A percentile compares a stretch with the other conserved stretches of the same genome.
phyloP scores from a whole-genome alignment of 2,329 filamentous ascomycete species.

The Lasiodiplodia sp. region DNA sequence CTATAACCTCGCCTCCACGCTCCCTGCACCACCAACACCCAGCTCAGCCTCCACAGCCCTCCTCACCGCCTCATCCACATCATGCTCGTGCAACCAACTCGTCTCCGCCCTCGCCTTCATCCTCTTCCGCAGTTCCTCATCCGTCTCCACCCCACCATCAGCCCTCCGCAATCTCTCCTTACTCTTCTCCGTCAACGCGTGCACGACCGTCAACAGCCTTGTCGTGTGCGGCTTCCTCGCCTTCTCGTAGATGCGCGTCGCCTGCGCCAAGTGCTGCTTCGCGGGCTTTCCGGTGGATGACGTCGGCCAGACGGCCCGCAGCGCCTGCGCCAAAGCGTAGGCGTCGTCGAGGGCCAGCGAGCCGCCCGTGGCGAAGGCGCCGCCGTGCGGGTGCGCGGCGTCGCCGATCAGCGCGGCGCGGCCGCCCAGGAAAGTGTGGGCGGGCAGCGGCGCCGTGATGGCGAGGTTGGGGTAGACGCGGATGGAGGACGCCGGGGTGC shows the following conservation, averaged over 20 bases:
- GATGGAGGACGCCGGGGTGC: constrained; percentile 41
- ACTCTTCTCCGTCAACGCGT: constrained; percentile 35
- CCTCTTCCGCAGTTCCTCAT: constrained; percentile 34
- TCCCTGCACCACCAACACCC: neutral
- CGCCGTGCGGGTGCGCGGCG: constrained; percentile 50
- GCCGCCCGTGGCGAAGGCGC: constrained; percentile 49
- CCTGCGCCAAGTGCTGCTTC: constrained; percentile 30
- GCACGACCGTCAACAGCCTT: constrained; percentile 37
- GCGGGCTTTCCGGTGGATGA: neutral
- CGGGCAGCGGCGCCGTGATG: constrained; percentile 37
- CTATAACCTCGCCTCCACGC: constrained; percentile 15
- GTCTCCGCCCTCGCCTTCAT: constrained; percentile 35
- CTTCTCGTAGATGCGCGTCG: constrained; percentile 44
- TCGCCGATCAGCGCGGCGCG: constrained; percentile 47
- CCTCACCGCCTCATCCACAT: constrained; percentile 35
- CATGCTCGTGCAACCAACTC: constrained; percentile 41
- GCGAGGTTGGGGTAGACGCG: constrained; percentile 48
- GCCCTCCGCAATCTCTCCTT: constrained; percentile 27
- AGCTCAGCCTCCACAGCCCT: constrained; percentile 5
- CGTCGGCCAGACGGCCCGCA: constrained; percentile 31
- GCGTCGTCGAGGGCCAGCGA: constrained; percentile 51
- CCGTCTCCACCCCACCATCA: neutral
- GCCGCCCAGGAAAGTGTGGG: constrained; percentile 39
- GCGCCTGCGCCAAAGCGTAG: constrained; percentile 41
- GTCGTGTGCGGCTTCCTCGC: constrained; percentile 47